phyloP scores from a whole-genome alignment of 208 protist species.

The Endotrypanum monterogeii region DNA sequence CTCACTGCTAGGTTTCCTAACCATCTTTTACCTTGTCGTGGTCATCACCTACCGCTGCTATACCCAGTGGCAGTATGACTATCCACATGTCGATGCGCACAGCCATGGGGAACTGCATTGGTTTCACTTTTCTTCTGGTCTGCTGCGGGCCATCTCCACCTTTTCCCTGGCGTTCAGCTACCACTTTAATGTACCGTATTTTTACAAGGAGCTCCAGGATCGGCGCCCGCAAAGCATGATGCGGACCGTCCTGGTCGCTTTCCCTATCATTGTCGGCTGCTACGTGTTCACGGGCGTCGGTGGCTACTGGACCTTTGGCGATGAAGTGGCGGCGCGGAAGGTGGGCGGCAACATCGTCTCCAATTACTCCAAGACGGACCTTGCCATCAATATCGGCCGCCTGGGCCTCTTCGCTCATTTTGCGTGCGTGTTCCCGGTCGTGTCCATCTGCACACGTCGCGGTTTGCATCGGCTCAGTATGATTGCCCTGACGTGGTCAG shows the following conservation, averaged over 20 bases:
- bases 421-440: conserved; percentile 79
- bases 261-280: conserved; percentile 63
- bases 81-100: conserved; percentile 44
- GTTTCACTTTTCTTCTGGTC: conserved; percentile 27
- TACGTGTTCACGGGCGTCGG: conserved; percentile 61
- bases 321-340: conserved; percentile 29
- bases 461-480: conserved; percentile 67
- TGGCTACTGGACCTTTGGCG: conserved; percentile 78
- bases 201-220: conserved; percentile 74
- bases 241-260: conserved; percentile 54
- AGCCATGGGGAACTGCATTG: conserved; percentile 45
- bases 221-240: conserved; percentile 60
- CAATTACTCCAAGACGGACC: conserved; percentile 61
- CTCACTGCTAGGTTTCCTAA: conserved; percentile 78
- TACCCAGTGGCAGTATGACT: conserved; percentile 38
- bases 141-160: conserved; percentile 58
- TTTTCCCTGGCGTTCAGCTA: conserved; percentile 70
- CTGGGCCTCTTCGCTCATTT: conserved; percentile 84
- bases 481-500: conserved; percentile 50
- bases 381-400: conserved; percentile 66
- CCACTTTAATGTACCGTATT: conserved; percentile 82
- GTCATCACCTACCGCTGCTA: conserved; percentile 57
- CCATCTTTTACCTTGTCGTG: conserved; percentile 85
- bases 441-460: conserved; percentile 71
- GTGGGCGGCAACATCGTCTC: conserved; percentile 69